Evolutionary conservation across 225 moss, liverwort and hornwort species (phyloP).

Genomic region (Pseudoscleropodium purum): DNA sequence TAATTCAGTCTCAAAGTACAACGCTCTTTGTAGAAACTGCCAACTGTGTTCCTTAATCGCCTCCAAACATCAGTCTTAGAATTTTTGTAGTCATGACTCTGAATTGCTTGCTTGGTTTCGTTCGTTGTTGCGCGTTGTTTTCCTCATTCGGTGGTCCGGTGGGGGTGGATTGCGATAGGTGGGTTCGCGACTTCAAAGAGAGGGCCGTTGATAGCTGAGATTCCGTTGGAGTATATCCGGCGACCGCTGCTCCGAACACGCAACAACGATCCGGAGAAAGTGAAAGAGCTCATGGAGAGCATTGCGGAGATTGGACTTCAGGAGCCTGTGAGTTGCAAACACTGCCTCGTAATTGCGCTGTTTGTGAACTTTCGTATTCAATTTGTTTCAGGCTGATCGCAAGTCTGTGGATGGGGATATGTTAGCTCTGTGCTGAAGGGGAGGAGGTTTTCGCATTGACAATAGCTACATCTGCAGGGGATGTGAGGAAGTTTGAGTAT

Average conservation of each 20-base stretch:
- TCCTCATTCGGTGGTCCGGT: not conserved
- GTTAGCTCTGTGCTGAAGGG: not conserved
- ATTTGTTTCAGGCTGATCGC: not conserved
- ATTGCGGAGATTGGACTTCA: slow-evolving; percentile 91
- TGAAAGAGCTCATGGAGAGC: slow-evolving; percentile 84
- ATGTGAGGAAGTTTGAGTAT: not conserved
- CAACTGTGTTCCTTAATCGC: not conserved
- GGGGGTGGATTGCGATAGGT: not conserved
- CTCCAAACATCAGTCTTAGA: not conserved
- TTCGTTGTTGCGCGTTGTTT: not conserved
- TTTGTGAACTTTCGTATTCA: not conserved
- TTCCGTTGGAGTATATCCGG: slow-evolving; percentile 77
- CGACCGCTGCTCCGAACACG: slow-evolving; percentile 80
- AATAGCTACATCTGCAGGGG: no score
- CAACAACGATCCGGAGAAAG: slow-evolving; percentile 84
- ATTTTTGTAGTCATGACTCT: no score
- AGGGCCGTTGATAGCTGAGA: slow-evolving; percentile 68
- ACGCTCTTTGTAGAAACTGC: not conserved
- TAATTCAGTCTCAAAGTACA: not conserved
- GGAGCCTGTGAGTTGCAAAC: slow-evolving; percentile 58
- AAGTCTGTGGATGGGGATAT: not conserved
- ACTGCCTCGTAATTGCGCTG: not conserved
- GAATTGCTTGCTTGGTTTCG: no score
- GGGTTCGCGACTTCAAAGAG: slow-evolving; percentile 20
- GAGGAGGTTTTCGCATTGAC: not conserved